phyloP scores from a whole-genome alignment of 1,284 basidiomycete species.

The Ustilago esculenta region DNA sequence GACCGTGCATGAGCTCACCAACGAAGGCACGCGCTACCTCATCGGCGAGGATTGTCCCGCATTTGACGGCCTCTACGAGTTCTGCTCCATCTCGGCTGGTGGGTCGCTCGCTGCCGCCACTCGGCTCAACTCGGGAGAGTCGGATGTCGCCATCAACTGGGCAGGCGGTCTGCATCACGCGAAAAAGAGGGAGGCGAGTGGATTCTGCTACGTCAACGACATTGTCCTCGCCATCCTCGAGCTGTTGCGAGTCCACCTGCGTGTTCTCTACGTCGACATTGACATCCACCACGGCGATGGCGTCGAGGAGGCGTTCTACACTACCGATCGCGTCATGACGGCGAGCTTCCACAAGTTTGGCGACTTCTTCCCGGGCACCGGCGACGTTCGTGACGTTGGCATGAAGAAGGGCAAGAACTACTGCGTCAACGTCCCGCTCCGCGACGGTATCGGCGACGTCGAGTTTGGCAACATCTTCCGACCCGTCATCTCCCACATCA shows the following conservation, averaged over 20 bases:
- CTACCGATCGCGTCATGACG: conserved; percentile 97
- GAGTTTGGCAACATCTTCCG: conserved; percentile 75
- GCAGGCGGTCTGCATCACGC: conserved; percentile 97
- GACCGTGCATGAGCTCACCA: conserved; percentile 73
- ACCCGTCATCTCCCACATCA: conserved; percentile 78
- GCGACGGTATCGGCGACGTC: conserved; percentile 89
- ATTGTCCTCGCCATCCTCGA: conserved; percentile 66
- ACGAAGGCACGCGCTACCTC: conserved; percentile 72
- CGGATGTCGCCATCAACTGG: conserved; percentile 97
- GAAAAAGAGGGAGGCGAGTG: conserved; percentile 94
- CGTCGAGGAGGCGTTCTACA: conserved; percentile 98
- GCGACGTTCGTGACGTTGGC: conserved; percentile 77
- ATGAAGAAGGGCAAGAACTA: conserved; percentile 88
- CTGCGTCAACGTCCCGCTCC: conserved; percentile 89
- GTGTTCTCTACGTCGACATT: conserved; percentile 96
- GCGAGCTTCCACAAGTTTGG: conserved; percentile 90
- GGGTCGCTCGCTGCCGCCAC: conserved; percentile 83
- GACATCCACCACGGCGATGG: conserved; percentile 99
- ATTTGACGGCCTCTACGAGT: conserved; percentile 96
- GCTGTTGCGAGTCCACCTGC: conserved; percentile 72
- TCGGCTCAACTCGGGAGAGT: conserved; percentile 79
- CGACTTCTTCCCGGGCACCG: conserved; percentile 94
- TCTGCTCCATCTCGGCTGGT: conserved; percentile 94
- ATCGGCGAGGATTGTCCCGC: conserved; percentile 92
- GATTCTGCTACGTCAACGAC: conserved; percentile 98